A percentile compares a stretch with the other conserved stretches of the same genome.
These are phyloP conservation scores for Monosporascus sp. DNA, from an alignment of 2,329 filamentous ascomycete genomes.

Conservation along the genomic window DNA sequence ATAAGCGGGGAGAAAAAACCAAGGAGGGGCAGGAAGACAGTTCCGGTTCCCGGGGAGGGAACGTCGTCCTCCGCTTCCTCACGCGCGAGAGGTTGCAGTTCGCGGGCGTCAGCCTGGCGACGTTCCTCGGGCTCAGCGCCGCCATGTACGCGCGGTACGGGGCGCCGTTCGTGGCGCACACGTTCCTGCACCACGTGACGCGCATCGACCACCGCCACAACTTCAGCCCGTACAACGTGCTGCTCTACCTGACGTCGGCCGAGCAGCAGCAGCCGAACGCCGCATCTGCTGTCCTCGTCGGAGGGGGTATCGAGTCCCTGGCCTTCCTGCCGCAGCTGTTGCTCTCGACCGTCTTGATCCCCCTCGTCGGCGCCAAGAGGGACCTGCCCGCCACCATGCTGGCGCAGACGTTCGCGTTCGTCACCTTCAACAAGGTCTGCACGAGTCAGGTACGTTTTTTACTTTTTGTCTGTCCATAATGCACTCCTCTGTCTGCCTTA, in stretches of 20 bases:
- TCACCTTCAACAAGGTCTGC: constrained; percentile 98
- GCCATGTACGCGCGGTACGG: constrained; percentile 80
- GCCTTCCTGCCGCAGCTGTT: constrained; percentile 86
- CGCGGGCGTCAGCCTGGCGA: constrained; percentile 58
- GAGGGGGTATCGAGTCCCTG: constrained; percentile 58
- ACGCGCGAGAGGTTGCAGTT: constrained; percentile 53
- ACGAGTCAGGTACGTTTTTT: constrained; percentile 78
- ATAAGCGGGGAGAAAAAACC: neutral
- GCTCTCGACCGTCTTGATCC: constrained; percentile 71
- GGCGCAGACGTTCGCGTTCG: constrained; percentile 94
- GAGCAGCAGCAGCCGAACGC: constrained; percentile 24
- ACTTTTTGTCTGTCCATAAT: neutral
- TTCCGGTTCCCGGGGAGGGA: constrained; percentile 16
- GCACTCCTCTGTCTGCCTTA: neutral
- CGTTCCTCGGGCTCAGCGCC: constrained; percentile 69
- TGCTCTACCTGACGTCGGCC: constrained; percentile 81
- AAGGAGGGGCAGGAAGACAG: neutral
- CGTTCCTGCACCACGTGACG: constrained; percentile 86
- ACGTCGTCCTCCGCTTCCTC: constrained; percentile 36
- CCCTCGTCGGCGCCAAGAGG: constrained; percentile 70
- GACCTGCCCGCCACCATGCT: constrained; percentile 81
- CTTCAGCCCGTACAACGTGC: constrained; percentile 92
- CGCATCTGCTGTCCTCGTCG: constrained; percentile 2
- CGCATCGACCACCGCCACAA: constrained; percentile 97
- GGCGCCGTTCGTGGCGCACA: constrained; percentile 76